Base-by-base conservation (phyloP, 345 rosid species). In the Ailanthus altissimus region DNA sequence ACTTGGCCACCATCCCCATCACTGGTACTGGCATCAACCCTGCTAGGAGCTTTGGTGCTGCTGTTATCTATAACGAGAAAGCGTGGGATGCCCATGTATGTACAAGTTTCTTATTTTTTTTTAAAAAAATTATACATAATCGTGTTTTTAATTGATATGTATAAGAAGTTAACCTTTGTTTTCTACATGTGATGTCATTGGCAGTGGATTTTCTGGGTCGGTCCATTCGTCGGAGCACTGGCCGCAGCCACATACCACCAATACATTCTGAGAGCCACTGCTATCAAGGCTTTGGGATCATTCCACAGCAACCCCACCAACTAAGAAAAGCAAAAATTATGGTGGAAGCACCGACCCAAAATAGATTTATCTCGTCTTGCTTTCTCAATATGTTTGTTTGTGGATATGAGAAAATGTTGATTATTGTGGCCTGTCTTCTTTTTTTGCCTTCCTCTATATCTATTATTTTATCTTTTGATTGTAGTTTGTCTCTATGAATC, bases 181-280 rank as follows among this genome's bases (percentile, higher is more conserved):
- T 61, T 46, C 18, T 74, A 32, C 5, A 3, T 16, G 53, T 5
- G 3, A 46, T 70, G 68, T 67, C 5, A 43, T 72, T 32, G 57
- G 25, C 87, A 88, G 93, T 90, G 93, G 93, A 86, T 90, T 58
- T 90, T 90, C 89, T 90, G 93, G 93, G 91, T 88, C 21, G 91
- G 93, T 46, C 93, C 91, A 0, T 83, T 90, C 12, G 79, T 82
- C 8, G 93, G 93, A 82, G 91, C 93, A 12, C 78, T 88, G 5
- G 91, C 88, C n/a, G 93, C 93, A 25, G 90, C 91, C 5, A 88
- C 87, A 12, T 88, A 90, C 78, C 88, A 88, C 75, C 90, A 88
- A 73, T 88, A 83, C 82, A 80, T 90, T 11, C 80, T 90, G 43
- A 81, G 93, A 75, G 93, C 90, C 6, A 87, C 86, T 36, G 91